phyloP scores from a whole-genome alignment of 116 monocot species.

The Dioscorea cayenensis region DNA sequence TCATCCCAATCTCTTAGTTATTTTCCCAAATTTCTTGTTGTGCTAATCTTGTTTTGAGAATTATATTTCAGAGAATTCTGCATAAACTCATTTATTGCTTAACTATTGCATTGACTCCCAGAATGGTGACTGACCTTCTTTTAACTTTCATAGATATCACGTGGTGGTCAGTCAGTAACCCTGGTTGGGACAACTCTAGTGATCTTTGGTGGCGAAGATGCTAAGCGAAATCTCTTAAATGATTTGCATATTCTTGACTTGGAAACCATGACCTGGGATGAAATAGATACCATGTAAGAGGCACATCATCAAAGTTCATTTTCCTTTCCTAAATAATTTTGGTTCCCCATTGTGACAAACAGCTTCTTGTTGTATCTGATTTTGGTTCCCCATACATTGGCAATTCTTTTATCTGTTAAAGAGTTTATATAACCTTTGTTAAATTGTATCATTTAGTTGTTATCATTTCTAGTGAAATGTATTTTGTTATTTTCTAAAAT shows the following conservation, averaged over 20 bases:
- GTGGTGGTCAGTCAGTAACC: conserved; percentile 94
- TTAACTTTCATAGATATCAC: conserved; percentile 64
- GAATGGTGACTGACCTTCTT: background rate
- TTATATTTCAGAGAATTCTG: too few relatives aligned
- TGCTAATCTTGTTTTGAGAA: too few relatives aligned
- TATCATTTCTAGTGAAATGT: too few relatives aligned
- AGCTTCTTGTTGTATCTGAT: too few relatives aligned
- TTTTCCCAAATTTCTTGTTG: too few relatives aligned
- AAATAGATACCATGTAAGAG: conserved; percentile 92
- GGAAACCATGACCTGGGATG: conserved; percentile 99
- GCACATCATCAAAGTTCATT: background rate
- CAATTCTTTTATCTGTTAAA: too few relatives aligned
- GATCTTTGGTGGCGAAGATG: conserved; percentile 98
- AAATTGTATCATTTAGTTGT: too few relatives aligned
- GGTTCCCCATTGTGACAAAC: too few relatives aligned
- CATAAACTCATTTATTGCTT: background rate
- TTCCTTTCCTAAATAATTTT: background rate
- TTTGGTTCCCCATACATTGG: too few relatives aligned
- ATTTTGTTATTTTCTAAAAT: too few relatives aligned
- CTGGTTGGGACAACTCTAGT: conserved; percentile 87
- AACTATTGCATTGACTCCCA: background rate
- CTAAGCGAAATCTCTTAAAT: conserved; percentile 91
- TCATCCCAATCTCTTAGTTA: background rate
- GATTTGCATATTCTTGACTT: conserved; percentile 97
- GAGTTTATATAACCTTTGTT: too few relatives aligned